Evolutionary conservation across 352 stramenopile species (phyloP).

Genomic region (Globisporangium cylindrosporum): DNA sequence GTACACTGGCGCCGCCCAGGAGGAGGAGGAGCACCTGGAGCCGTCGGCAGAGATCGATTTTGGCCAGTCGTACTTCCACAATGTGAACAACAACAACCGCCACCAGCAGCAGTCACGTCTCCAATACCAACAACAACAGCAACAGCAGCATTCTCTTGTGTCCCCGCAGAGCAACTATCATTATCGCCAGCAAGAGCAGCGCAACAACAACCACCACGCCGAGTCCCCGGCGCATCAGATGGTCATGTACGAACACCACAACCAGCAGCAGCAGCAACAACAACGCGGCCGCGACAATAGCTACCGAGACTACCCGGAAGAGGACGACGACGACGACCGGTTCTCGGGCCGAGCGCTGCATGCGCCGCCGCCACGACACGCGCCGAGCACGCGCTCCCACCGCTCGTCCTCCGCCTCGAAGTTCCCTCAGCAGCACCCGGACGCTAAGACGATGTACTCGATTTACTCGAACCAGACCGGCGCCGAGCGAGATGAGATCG

Average conservation of each 20-base stretch:
- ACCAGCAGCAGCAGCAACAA: not conserved
- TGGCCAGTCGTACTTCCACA: constrained; percentile 35
- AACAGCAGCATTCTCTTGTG: constrained; percentile 22
- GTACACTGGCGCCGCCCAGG: constrained; percentile 26
- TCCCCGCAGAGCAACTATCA: constrained; percentile 15
- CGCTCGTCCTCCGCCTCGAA: constrained; percentile 6
- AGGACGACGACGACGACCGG: constrained; percentile 29
- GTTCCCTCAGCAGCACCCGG: constrained; percentile 2
- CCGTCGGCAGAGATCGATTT: constrained; percentile 35
- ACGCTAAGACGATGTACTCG: constrained; percentile 29
- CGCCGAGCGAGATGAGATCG: not conserved
- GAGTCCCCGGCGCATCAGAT: constrained; percentile 6
- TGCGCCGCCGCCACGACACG: constrained; percentile 6
- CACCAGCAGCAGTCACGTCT: constrained; percentile 24
- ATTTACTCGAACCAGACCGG: constrained; percentile 31
- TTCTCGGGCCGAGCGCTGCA: constrained; percentile 18
- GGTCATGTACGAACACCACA: constrained; percentile 8
- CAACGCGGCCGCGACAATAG: constrained; percentile 22
- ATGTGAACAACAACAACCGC: constrained; percentile 27
- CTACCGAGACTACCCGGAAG: constrained; percentile 27
- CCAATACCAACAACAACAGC: constrained; percentile 30
- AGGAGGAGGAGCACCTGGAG: constrained; percentile 22
- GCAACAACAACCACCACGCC: constrained; percentile 19
- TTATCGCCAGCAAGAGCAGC: constrained; percentile 22
- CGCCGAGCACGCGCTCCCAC: constrained; percentile 9